Percentiles rank a stretch among this genome's conserved stretches.
Conservation (phyloP, 495 filamentous ascomycete genomes). For the Rusavskia elegans region DNA sequence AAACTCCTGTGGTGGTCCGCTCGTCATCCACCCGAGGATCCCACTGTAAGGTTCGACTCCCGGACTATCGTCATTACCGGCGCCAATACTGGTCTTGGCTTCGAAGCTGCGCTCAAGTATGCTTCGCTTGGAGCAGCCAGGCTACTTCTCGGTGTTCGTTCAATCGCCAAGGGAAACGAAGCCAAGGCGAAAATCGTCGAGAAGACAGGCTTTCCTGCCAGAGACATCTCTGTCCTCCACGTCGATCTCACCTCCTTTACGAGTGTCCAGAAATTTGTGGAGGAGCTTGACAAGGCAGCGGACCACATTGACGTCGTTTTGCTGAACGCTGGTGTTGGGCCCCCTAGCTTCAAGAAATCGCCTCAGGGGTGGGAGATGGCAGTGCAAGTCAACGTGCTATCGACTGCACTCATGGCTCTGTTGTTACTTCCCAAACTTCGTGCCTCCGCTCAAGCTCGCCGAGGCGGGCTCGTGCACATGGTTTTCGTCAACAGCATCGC, state of each 20-base stretch:
- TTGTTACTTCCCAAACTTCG: constrained; percentile 1
- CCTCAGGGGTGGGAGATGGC: constrained; percentile 8
- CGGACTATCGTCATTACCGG: constrained; percentile 38
- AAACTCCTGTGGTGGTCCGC: not conserved
- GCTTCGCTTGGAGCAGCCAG: not conserved
- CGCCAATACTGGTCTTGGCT: constrained; percentile 34
- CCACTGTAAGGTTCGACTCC: constrained; percentile 3
- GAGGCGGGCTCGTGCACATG: not conserved
- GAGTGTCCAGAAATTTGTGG: not conserved
- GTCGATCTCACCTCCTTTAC: not conserved
- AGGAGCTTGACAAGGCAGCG: not conserved
- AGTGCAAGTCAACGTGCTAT: constrained; percentile 6
- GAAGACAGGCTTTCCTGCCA: not conserved
- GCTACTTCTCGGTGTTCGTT: not conserved
- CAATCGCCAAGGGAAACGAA: not conserved
- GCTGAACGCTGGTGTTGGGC: constrained; percentile 12
- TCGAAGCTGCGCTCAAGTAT: constrained; percentile 27
- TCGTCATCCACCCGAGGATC: not conserved
- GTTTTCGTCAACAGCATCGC: not conserved
- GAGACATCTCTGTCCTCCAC: not conserved
- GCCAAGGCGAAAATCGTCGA: not conserved
- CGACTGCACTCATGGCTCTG: constrained; percentile 1
- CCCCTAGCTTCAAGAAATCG: constrained; percentile 2
- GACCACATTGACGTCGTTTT: constrained; percentile 14
- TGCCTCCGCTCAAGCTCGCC: not conserved